These are phyloP conservation scores for Sarcodon sp. DNA, from an alignment of 768 basidiomycete genomes.

Conservation along the genomic window DNA sequence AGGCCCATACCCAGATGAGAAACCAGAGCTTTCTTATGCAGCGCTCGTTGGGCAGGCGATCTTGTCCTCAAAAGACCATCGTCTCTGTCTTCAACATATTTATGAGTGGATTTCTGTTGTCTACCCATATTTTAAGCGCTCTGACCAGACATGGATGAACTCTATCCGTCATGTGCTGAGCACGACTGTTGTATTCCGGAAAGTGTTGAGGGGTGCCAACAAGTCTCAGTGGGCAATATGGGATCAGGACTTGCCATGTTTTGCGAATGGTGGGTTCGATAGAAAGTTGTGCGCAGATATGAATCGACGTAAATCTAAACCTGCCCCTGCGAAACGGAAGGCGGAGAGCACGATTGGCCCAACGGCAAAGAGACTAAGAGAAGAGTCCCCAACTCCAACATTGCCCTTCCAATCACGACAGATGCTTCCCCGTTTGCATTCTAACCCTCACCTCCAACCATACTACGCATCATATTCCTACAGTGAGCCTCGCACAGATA, in stretches of 20 bases:
- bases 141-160: conserved; percentile 96
- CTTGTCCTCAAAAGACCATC: conserved; percentile 69
- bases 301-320: conserved; percentile 20
- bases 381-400: conserved; percentile 8
- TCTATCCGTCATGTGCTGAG: conserved; percentile 95
- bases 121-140: conserved; percentile 87
- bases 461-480: conserved; percentile 52
- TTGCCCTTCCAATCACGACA: conserved; percentile 11
- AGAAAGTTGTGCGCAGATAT: conserved; percentile 37
- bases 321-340: conserved; percentile 23
- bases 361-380: conserved; percentile 6
- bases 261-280: conserved; percentile 71
- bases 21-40: conserved; percentile 87
- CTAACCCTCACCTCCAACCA: conserved; percentile 57
- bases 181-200: conserved; percentile 85
- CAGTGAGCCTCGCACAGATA: conserved; percentile 14
- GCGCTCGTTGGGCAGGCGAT: conserved; percentile 94
- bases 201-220: conserved; percentile 69
- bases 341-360: conserved; percentile 13
- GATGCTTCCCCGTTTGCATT: conserved; percentile 11
- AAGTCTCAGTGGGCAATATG: conserved; percentile 84
- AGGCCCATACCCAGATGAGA: conserved; percentile 67
- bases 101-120: conserved; percentile 93
- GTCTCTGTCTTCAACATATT: conserved; percentile 88
- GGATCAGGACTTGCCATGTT: conserved; percentile 73